These are phyloP conservation scores for Metarhizium album DNA, from an alignment of 2,329 filamentous ascomycete genomes.

Conservation along the genomic window DNA sequence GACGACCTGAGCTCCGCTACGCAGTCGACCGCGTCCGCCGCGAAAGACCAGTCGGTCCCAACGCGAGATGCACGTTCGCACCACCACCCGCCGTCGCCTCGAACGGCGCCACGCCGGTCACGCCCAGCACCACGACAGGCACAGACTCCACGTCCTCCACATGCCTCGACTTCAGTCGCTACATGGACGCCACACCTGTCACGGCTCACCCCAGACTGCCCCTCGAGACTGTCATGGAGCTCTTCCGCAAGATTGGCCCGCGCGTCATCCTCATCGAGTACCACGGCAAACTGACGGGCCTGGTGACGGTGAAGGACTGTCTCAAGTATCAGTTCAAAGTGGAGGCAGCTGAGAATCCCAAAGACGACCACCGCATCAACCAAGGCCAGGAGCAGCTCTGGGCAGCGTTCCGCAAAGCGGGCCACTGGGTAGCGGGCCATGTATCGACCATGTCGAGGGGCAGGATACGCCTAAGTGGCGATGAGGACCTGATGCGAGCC, in stretches of 20 bases:
- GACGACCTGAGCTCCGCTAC: conserved; percentile 82
- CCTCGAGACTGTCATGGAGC: conserved; percentile 94
- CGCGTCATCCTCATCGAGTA: conserved; percentile 89
- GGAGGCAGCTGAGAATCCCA: conserved; percentile 70
- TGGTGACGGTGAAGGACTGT: conserved; percentile 95
- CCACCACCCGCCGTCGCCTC: conserved; percentile 21
- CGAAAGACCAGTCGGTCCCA: conserved; percentile 53
- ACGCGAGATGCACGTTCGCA: conserved; percentile 65
- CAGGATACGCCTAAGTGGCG: conserved; percentile 39
- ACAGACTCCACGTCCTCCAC: conserved; percentile 42
- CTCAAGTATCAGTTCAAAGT: conserved; percentile 96
- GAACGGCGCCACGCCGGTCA: conserved; percentile 22
- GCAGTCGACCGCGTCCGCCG: conserved; percentile 72
- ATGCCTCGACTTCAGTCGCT: conserved; percentile 70
- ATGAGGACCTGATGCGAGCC: conserved; percentile 26
- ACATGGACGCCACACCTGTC: conserved; percentile 80
- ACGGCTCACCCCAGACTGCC: conserved; percentile 84
- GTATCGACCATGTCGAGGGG: conserved; percentile 44
- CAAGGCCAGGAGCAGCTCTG: conserved; percentile 57
- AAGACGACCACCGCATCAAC: conserved; percentile 43
- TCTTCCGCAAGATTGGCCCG: conserved; percentile 96
- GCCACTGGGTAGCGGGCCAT: conserved; percentile 48
- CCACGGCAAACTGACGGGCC: conserved; percentile 67
- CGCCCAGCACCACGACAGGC: conserved; percentile 45
- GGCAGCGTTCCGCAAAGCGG: conserved; percentile 41